Base-by-base conservation (phyloP, 257 asterid species). In the Galeopsis tetrahit region DNA sequence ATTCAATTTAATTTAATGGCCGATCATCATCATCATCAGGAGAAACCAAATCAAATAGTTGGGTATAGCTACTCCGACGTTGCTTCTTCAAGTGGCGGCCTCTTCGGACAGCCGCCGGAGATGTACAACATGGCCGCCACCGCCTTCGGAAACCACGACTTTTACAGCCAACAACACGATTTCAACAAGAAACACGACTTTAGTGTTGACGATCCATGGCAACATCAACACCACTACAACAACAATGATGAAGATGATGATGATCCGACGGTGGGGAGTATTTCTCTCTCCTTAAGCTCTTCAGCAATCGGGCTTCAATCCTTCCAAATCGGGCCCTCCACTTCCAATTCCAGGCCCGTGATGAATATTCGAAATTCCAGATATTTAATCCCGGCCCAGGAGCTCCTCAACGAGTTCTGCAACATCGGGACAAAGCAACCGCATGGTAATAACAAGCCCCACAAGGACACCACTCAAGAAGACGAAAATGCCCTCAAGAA, bases 401-500 rank as follows among this genome's bases (percentile, higher is more conserved):
- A 88, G 71, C 93, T 94, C 9, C 80, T 94, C 63, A 69, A 60
- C 33, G 97, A 94, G 76, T 94, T 94, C 71, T 94, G 99, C 57
- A 79, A 69, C 42, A 93, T 94, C 10, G 86, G 84, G 14, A 75
- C 79, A 9, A 80, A 84, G 65, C 79, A 78, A 63, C 66, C 13
- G 28, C 28, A 21, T 21, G 28, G 28, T 55, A 82, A 78, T 34
- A 3, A 9, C 1, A 39, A 21, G 7, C 13, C 73, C 6, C 55
- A 73, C 5, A 84, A 72, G 83, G 40, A 40, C 46, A 85, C 80
- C 82, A 21, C 63, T 7, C 81, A 72, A 51, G 87, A 76, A 44
- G 93, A 78, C 14, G 84, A 83, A n/a, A 81, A 68, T 68, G 83
- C 62, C 55, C 51, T 52, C n/a, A 85, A 82, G 69, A 81, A 70